Evolutionary conservation across 768 basidiomycete species (phyloP).

Genomic region (Phaffia australis): DNA sequence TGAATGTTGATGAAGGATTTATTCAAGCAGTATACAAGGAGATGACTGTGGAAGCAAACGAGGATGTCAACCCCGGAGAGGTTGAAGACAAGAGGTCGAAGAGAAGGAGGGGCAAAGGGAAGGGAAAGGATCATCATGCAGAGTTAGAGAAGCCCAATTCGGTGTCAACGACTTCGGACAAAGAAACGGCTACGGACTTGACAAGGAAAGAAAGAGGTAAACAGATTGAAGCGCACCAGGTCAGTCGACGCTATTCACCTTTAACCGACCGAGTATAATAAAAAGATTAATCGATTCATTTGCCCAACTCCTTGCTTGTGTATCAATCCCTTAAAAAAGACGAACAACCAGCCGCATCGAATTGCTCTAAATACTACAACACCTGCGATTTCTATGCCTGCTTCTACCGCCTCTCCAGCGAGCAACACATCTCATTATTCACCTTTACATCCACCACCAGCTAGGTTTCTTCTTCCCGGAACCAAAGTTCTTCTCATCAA

Average conservation of each 20-base stretch:
- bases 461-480: constrained; percentile 7
- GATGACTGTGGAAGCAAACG: neutral
- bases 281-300: neutral
- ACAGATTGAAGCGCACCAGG: constrained; percentile 4
- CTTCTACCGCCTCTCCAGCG: constrained; percentile 6
- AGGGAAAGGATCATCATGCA: constrained; percentile 6
- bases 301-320: neutral
- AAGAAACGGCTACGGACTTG: neutral
- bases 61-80: neutral
- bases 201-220: neutral
- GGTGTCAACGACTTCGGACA: too few relatives aligned
- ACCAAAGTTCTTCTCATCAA: constrained; percentile 16
- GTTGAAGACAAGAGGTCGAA: neutral
- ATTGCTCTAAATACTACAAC: too few relatives aligned
- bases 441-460: constrained; percentile 10
- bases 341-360: neutral
- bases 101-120: constrained; percentile 15
- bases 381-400: neutral
- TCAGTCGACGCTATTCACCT: neutral
- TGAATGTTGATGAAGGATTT: constrained; percentile 14
- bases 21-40: constrained; percentile 5
- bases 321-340: neutral
- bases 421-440: neutral
- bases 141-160: neutral
- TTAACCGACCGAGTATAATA: neutral